Percentiles rank a stretch among this genome's conserved stretches.
Evolutionary conservation across 805 yeast genomes (phyloP).

Genomic region (Ascoidea tarda): DNA sequence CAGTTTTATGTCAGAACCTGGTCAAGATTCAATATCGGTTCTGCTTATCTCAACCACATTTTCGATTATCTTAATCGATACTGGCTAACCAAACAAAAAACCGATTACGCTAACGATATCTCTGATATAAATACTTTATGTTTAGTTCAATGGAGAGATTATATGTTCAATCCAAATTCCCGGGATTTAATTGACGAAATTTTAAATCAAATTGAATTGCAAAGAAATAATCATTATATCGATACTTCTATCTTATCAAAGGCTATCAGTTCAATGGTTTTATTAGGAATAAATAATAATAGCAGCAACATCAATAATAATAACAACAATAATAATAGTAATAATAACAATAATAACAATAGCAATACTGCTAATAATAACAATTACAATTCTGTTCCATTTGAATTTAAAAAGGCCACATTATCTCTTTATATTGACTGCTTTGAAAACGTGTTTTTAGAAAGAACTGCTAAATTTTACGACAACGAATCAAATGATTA

Average conservation of each 20-base stretch:
- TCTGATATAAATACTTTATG: conserved; percentile 87
- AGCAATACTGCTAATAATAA: too few relatives aligned
- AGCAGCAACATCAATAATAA: neutral
- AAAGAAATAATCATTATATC: conserved; percentile 66
- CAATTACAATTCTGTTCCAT: conserved; percentile 21
- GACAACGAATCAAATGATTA: conserved; percentile 52
- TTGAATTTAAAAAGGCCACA: conserved; percentile 77
- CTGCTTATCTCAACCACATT: conserved; percentile 81
- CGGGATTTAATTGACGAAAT: conserved; percentile 52
- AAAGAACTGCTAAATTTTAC: conserved; percentile 38
- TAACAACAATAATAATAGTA: too few relatives aligned
- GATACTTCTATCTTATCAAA: conserved; percentile 50
- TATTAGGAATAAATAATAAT: conserved; percentile 62
- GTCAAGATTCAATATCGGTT: conserved; percentile 84
- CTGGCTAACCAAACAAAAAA: conserved; percentile 94
- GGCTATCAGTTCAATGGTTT: conserved; percentile 78
- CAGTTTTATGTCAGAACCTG: conserved; percentile 79
- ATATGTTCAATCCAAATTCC: conserved; percentile 59
- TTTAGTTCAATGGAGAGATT: conserved; percentile 74
- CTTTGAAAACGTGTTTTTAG: conserved; percentile 69
- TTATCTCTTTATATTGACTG: conserved; percentile 66
- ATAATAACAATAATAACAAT: too few relatives aligned
- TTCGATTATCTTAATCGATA: conserved; percentile 93
- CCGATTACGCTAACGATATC: conserved; percentile 81
- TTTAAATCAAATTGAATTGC: conserved; percentile 59